Evolutionary conservation across 225 moss, liverwort and hornwort genomes (phyloP).

Genomic region (Climacium dendroides): DNA sequence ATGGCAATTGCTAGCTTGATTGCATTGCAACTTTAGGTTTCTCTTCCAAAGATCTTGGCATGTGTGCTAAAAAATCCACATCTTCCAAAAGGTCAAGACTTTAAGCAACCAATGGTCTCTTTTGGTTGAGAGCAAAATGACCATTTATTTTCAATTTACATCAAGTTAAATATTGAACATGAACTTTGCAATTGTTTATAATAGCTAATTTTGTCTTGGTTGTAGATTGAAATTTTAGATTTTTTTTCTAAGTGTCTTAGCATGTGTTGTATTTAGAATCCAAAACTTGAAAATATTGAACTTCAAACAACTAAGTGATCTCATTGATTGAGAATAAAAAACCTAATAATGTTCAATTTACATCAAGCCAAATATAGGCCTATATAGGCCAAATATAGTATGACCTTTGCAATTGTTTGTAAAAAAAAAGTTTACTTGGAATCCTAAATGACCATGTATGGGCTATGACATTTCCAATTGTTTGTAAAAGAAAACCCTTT

Average conservation of each 20-base stretch:
- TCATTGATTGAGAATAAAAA: neutral
- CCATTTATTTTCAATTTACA: neutral
- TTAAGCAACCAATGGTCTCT: no score
- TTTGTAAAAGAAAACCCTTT: neutral
- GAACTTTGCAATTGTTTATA: neutral
- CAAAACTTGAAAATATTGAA: neutral
- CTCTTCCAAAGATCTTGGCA: neutral
- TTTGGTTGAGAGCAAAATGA: neutral
- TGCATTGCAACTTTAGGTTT: neutral
- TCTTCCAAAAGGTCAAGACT: neutral
- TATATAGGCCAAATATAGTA: no score
- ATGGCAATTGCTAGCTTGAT: no score
- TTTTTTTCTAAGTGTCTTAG: neutral
- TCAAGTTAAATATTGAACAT: neutral
- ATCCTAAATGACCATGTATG: neutral
- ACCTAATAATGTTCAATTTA: accelerated
- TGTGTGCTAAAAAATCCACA: accelerated
- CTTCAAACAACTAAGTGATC: no score
- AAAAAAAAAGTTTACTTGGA: neutral
- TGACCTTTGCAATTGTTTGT: neutral
- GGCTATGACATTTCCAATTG: neutral
- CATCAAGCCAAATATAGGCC: neutral
- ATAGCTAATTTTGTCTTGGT: neutral
- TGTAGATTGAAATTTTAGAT: neutral
- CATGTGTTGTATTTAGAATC: neutral